A percentile compares a stretch with the other conserved stretches of the same genome.
phyloP scores from a whole-genome alignment of 176 grass and related monocot species.

The Puccinellia tenuiflora region DNA sequence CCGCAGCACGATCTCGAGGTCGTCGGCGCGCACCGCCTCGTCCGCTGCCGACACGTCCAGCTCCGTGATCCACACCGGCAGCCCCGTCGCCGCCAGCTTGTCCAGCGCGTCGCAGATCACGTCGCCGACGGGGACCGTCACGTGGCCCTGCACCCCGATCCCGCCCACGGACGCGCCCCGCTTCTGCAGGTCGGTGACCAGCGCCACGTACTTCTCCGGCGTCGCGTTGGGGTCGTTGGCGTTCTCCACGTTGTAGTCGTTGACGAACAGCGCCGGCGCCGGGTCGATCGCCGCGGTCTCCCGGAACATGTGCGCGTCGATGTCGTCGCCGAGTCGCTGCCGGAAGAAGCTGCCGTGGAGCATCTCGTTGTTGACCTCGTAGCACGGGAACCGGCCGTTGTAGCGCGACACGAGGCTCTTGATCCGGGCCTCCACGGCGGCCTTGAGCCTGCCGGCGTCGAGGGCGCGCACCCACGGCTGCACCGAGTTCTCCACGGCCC shows the following conservation, averaged over 20 bases:
- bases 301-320: slow-evolving; percentile 56
- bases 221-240: slow-evolving; percentile 49
- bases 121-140: slow-evolving; percentile 47
- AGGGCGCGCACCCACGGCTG: slow-evolving; percentile 53
- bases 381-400: slow-evolving; percentile 45
- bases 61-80: slow-evolving; percentile 72
- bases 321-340: slow-evolving; percentile 39
- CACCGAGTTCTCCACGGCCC: slow-evolving; percentile 45
- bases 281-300: slow-evolving; percentile 42
- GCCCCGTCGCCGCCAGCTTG: slow-evolving; percentile 32
- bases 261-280: slow-evolving; percentile 54
- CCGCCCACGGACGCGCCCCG: slow-evolving; percentile 62
- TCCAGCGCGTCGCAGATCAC: slow-evolving; percentile 51
- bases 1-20: slow-evolving; percentile 60
- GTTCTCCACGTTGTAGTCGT: slow-evolving; percentile 82
- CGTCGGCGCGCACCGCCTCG: slow-evolving; percentile 61
- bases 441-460: slow-evolving; percentile 15
- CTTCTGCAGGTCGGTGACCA: slow-evolving; percentile 51
- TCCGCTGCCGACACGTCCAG: slow-evolving; percentile 51
- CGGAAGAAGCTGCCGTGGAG: slow-evolving; percentile 57
- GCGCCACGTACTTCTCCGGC: slow-evolving; percentile 67
- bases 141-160: slow-evolving; percentile 64
- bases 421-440: slow-evolving; percentile 42
- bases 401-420: slow-evolving; percentile 48
- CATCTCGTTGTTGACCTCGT: slow-evolving; percentile 93